A percentile compares a stretch with the other conserved stretches of the same genome.
Conservation (phyloP, 2,329 filamentous ascomycete genomes). For the Akanthomyces dipterigenus region DNA sequence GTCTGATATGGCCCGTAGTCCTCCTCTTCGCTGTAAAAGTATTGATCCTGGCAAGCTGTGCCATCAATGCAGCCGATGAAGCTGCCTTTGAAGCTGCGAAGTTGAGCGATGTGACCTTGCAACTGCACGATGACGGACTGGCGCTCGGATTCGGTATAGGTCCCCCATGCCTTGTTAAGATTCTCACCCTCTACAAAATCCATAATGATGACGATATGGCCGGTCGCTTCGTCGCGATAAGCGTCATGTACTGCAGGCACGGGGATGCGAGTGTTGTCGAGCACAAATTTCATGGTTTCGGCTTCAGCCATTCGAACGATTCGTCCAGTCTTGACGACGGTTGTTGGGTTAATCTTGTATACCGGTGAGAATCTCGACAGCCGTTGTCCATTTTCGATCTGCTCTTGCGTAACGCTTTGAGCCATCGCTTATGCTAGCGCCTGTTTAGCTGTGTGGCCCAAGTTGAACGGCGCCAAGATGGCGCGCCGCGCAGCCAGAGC, state of each 20-base stretch:
- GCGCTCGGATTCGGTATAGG: constrained; percentile 12
- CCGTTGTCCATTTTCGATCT: neutral
- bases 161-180: constrained; percentile 15
- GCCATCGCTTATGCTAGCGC: neutral
- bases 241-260: constrained; percentile 12
- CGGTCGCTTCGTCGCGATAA: constrained; percentile 11
- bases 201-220: constrained; percentile 16
- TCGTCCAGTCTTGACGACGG: constrained; percentile 14
- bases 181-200: constrained; percentile 15
- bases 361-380: neutral
- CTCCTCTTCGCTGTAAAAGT: constrained; percentile 13
- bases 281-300: constrained; percentile 14
- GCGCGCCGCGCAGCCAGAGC: too few species aligned
- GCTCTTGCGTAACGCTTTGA: neutral
- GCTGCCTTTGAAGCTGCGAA: constrained; percentile 15
- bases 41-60: constrained; percentile 17
- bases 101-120: constrained; percentile 16
- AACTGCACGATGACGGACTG: constrained; percentile 17
- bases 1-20: constrained; percentile 15
- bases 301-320: constrained; percentile 11
- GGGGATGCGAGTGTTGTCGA: constrained; percentile 13
- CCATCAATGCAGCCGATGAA: constrained; percentile 18
- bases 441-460: neutral
- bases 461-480: too few species aligned
- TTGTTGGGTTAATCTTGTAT: constrained; percentile 3